Evolutionary conservation across 768 basidiomycete species (phyloP).

Genomic region (Leccinellum rugosiceps): DNA sequence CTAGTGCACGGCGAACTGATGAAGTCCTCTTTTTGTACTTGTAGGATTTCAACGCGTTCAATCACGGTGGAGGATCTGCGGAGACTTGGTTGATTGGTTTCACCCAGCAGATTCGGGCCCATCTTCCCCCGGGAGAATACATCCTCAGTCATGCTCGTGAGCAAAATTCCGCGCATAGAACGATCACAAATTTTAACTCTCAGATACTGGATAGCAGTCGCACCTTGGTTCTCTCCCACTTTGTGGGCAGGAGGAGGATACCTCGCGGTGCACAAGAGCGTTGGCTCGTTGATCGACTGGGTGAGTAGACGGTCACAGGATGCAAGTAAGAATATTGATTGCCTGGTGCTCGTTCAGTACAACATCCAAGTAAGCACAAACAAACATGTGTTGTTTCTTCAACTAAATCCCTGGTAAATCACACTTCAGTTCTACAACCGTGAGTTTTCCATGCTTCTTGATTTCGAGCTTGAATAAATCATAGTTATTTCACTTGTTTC

Average conservation of each 20-base stretch:
- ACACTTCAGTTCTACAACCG: conserved; percentile 15
- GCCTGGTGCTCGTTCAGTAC: not conserved
- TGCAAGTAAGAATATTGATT: too few relatives aligned
- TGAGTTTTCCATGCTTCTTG: not conserved
- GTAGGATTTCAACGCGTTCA: conserved; percentile 57
- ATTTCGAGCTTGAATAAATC: not conserved
- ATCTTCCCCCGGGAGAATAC: conserved; percentile 32
- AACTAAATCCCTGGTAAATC: not conserved
- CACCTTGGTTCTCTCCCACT: conserved; percentile 40
- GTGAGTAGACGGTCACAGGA: conserved; percentile 14
- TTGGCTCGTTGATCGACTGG: conserved; percentile 45
- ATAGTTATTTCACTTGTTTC: not conserved
- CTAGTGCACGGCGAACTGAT: not conserved
- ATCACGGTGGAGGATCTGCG: conserved; percentile 40
- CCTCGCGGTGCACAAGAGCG: conserved; percentile 34
- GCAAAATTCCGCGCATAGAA: not conserved
- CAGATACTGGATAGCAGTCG: conserved; percentile 31
- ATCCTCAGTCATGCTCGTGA: conserved; percentile 36
- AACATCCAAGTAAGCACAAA: not conserved
- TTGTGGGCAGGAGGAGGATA: conserved; percentile 41
- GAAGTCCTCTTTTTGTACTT: too few relatives aligned
- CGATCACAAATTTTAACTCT: not conserved
- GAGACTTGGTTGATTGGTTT: conserved; percentile 41
- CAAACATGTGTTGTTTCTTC: not conserved
- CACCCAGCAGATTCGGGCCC: conserved; percentile 29